Evolutionary conservation across 345 rosid species (phyloP), one percentile per base, ranked within the genome.

Genomic region (Abelmoschus esculentus): DNA sequence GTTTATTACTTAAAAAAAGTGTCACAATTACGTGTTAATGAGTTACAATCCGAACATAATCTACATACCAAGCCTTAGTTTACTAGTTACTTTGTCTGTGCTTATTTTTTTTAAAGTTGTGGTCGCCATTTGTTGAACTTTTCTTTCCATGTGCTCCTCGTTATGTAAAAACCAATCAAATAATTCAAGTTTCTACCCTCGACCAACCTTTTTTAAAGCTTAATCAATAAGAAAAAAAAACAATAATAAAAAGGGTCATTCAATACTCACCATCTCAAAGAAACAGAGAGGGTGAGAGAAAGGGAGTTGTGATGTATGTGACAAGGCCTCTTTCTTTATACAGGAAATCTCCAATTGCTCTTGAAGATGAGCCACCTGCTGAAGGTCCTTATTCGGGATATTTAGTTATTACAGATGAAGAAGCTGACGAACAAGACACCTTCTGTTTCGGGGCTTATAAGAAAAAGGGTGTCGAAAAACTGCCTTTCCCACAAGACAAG

Each of bases 401-500:
- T 74, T 67, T 87, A 7, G 93, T 87, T 28, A 81, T 87, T 9
- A 86, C 86, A 28, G 93, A 87, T 71, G 89, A 83, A 82, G 87
- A 79, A 75, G 86, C 87, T 15, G 86, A 83, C 54, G 85, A 78
- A 58, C 84, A 85, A 56, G 82, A 84, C 32, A 82, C 86, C 5
- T 78, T 67, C 53, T 89, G 91, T 69, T 86, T 81, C 17, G 93
- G 91, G 26, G 11, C 75, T 8, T 83, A 84, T 57, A 77, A 76
- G 74, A 77, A 60, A 28, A 79, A 73, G 17, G 76, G 72, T 55
- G 80, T 91, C 6, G 80, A 75, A 74, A 85, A 60, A 75, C 76
- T 86, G 11, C 96, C 93, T 0, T 86, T 89, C 36, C 96, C 93
- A 71, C 87, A 86, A 8, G 93, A 89, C 84, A 86, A 77, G 82